Evolutionary conservation across 352 stramenopile species (phyloP), one percentile per base, ranked within the genome.

Genomic region (Pythium vanterpoolii): DNA sequence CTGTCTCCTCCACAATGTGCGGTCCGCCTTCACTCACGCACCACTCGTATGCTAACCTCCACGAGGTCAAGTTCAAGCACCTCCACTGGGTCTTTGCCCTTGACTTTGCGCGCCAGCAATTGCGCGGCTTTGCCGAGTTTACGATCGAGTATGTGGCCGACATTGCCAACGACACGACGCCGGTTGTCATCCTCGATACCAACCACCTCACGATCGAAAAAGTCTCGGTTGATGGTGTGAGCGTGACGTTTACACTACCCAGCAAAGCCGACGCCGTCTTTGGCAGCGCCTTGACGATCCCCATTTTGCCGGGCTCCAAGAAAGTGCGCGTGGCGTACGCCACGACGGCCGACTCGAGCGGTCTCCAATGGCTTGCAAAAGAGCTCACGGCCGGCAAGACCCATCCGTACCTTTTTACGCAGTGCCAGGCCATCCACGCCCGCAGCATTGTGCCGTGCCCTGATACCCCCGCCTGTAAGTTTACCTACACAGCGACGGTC

Each of bases 401-500:
- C 44, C 78, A 95, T 59, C 96, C 96, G 10, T 99, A 98, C 71
- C 73, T 98, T 24, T 98, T 98, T 71, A 98, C 92, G 21, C 93
- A 98, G 64, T 96, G 86, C 61, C 83, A 93, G 39, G 95, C 96
- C 6, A 99, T 99, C 69, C 96, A 99, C 69, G 93, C 94, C 8
- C 85, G 97, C 23, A 96, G 81, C 5, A 75, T 99, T 34, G 53
- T 99, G 31, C 97, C 97, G n/a, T 98, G 95, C 68, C 92, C 97
- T 24, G 97, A 99, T 79, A 88, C 86, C 18, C 95, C 94, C 4
- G 74, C 73, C 13, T 85, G 87, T 43, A 98, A 99, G 71, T 91
- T 98, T 54, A 97, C 96, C 10, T 99, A 98, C 76, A 80, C 86
- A 43, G 92, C 96, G 1, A 84, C 67, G 1, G 93, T 62, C 9